These are phyloP conservation scores for Aureobasidium leucospermi DNA, from an alignment of 2,329 filamentous ascomycete species.

Conservation along the genomic window DNA sequence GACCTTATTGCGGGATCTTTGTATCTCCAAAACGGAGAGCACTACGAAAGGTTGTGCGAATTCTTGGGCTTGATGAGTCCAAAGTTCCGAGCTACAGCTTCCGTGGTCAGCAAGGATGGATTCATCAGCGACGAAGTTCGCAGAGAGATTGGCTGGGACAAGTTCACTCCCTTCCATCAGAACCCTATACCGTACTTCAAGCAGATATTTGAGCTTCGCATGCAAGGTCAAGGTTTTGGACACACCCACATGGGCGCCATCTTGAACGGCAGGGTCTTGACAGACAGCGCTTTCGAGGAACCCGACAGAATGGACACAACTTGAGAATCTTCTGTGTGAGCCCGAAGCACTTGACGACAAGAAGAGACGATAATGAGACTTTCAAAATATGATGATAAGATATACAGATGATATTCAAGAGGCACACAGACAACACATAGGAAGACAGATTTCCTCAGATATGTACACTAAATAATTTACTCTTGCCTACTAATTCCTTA, in stretches of 20 bases:
- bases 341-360: too few species aligned
- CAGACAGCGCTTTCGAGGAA: background rate
- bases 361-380: too few species aligned
- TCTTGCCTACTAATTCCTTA: too few species aligned
- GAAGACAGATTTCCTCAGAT: too few species aligned
- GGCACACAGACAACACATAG: too few species aligned
- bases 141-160: background rate
- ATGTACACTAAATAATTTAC: too few species aligned
- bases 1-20: slow-evolving; percentile 5
- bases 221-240: background rate
- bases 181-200: slow-evolving; percentile 4
- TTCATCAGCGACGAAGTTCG: background rate
- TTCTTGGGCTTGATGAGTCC: background rate
- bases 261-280: background rate
- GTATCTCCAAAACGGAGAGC: background rate
- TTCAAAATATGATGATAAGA: too few species aligned
- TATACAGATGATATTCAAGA: too few species aligned
- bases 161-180: background rate
- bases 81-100: rapidly evolving
- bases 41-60: background rate
- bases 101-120: background rate
- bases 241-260: slow-evolving; percentile 5
- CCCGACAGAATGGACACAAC: too few species aligned
- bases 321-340: too few species aligned
- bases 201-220: background rate